Base-by-base conservation (phyloP, 441 rosid genomes). In the Brassica hybrid region DNA sequence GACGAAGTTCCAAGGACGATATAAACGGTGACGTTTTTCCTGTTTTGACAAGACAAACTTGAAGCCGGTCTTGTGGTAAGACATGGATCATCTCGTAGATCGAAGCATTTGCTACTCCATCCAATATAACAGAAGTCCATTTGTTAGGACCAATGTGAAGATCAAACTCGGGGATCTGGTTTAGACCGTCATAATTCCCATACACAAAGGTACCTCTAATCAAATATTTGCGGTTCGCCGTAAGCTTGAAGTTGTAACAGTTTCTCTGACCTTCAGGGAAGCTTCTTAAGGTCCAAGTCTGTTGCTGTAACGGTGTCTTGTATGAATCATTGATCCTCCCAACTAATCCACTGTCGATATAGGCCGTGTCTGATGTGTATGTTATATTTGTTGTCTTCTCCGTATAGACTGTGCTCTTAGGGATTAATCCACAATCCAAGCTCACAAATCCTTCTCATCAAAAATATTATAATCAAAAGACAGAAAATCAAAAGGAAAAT, bases 261-360 rank as follows among this genome's bases (percentile, higher is more conserved):
- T 85, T 82, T 80, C 77, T 75, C 59, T 30, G 19, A 48, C 85
- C 85, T 1, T 73, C 79, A 58, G 85, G 86, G 63, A 85, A 85
- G 76, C 82, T 82, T 65, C 86, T 78, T 7, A 78, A n/a, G 13
- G 61, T 1, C 32, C 83, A 80, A 67, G 13, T 23, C 65, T 71
- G 83, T 71, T 72, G 77, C 54, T 76, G 83, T 52, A 76, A 43
- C 9, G 0, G 16, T 0, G 73, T 9, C 16, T 5, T 76, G 65
- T 76, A 75, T 0, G 6, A 1, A 0, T 59, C 70, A 0, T 13
- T 71, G 70, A 80, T 76, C 32, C 34, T 80, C 32, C 65, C 66
- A 2, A 3, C 1, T 0, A 13, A 23, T 27, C 88, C 86, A 6
- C 62, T 63, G 0, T 73, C 67, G 10, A 45, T 69, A 67, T 21